Conservation (phyloP, 768 basidiomycete genomes). For the Phlebiopsis gigantea region DNA sequence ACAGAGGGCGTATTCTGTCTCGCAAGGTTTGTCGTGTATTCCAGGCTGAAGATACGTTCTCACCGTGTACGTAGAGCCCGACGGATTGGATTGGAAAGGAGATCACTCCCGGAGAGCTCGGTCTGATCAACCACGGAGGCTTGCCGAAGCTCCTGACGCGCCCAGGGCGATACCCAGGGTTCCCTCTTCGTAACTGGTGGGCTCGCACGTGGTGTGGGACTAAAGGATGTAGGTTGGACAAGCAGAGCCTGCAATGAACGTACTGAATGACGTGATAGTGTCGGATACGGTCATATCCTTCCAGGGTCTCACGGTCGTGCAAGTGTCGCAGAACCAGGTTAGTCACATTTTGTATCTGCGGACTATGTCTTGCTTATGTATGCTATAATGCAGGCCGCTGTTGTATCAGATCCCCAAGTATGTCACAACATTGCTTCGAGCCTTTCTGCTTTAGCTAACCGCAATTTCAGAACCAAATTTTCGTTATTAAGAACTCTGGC, state of each 20-base stretch:
- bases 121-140: constrained; percentile 79
- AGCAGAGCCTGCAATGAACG: not conserved
- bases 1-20: constrained; percentile 53
- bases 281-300: constrained; percentile 82
- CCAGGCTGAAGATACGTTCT: not conserved
- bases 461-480: constrained; percentile 52
- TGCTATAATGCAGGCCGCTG: constrained; percentile 42
- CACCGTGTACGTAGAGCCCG: constrained; percentile 35
- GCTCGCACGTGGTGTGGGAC: constrained; percentile 69
- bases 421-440: not conserved
- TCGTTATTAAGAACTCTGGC: constrained; percentile 74
- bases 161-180: constrained; percentile 74
- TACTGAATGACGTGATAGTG: constrained; percentile 34
- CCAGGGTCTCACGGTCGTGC: constrained; percentile 75
- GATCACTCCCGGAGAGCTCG: constrained; percentile 65
- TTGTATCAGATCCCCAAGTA: constrained; percentile 68
- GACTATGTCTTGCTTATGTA: not conserved
- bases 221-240: constrained; percentile 50
- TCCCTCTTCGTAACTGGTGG: constrained; percentile 82
- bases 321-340: constrained; percentile 80
- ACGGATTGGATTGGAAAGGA: constrained; percentile 68
- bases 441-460: not conserved
- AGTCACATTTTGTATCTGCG: not conserved
- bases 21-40: constrained; percentile 40
- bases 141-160: constrained; percentile 68